phyloP scores from a whole-genome alignment of 768 basidiomycete genomes.

The Tubosaeta sp. region DNA sequence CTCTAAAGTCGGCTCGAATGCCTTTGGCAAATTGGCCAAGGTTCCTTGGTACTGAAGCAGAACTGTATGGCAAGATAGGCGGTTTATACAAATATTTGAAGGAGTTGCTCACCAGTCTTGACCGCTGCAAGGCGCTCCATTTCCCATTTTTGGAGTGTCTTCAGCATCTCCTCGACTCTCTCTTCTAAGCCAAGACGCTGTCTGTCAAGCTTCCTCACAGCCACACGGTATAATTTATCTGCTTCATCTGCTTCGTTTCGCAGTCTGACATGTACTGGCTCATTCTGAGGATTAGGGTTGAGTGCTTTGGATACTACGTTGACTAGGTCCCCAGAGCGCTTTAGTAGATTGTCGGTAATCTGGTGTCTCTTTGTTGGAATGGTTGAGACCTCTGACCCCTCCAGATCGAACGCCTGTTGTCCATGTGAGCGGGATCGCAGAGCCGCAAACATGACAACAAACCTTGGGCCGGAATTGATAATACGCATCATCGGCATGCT shows the following conservation, averaged over 20 bases:
- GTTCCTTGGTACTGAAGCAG: conserved; percentile 86
- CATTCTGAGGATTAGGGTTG: conserved; percentile 41
- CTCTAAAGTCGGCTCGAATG: conserved; percentile 59
- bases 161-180: conserved; percentile 77
- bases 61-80: conserved; percentile 39
- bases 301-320: conserved; percentile 72
- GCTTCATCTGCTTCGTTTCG: conserved; percentile 79
- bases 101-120: conserved; percentile 60
- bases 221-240: conserved; percentile 72
- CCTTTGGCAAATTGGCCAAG: conserved; percentile 64
- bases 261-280: conserved; percentile 66
- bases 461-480: conserved; percentile 86
- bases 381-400: conserved; percentile 20
- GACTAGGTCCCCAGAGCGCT: conserved; percentile 65
- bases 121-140: conserved; percentile 75
- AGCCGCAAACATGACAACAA: conserved; percentile 15
- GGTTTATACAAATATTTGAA: background rate
- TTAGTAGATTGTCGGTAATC: conserved; percentile 55
- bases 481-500: conserved; percentile 71
- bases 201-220: conserved; percentile 78
- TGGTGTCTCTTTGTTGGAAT: conserved; percentile 29
- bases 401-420: conserved; percentile 28
- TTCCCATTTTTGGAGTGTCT: conserved; percentile 81
- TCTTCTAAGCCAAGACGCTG: conserved; percentile 86
- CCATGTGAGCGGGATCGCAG: conserved; percentile 19